Evolutionary conservation across 371 early-diverging fungal species (phyloP).

Genomic region (Syncephalastrum sp.): DNA sequence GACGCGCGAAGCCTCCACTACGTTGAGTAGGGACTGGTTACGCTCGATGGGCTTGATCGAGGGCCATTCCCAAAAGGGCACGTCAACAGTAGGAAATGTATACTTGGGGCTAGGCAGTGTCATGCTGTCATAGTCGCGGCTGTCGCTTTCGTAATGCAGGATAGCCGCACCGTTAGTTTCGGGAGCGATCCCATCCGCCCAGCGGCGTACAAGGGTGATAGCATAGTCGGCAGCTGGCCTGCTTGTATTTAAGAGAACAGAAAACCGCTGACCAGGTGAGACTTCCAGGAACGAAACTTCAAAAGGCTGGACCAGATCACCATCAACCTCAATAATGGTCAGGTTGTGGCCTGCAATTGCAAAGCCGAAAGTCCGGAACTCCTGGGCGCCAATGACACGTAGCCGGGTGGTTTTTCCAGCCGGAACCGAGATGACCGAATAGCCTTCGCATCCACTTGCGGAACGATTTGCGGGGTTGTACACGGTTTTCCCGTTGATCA

Average conservation of each 20-base stretch:
- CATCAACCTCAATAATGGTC: slow-evolving; percentile 51
- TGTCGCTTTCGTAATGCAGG: slow-evolving; percentile 23
- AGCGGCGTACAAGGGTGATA: slow-evolving; percentile 27
- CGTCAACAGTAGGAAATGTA: slow-evolving; percentile 5
- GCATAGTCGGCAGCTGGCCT: slow-evolving; percentile 24
- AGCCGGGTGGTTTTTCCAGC: slow-evolving; percentile 35
- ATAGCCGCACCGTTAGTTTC: slow-evolving; percentile 35
- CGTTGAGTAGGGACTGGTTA: no score
- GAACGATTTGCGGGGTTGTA: slow-evolving; percentile 15
- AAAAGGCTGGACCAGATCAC: slow-evolving; percentile 35
- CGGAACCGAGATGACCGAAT: slow-evolving; percentile 24
- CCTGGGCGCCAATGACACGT: slow-evolving; percentile 40
- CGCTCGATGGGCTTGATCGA: no score
- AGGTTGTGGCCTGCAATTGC: slow-evolving; percentile 38
- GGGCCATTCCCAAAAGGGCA: background rate
- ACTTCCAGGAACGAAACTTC: slow-evolving; percentile 29
- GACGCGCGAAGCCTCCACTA: slow-evolving; percentile 16
- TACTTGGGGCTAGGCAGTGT: slow-evolving; percentile 1
- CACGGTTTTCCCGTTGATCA: slow-evolving; percentile 41
- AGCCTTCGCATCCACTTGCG: slow-evolving; percentile 28
- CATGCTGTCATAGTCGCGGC: background rate
- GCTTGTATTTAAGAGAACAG: slow-evolving; percentile 31
- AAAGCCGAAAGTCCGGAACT: slow-evolving; percentile 42
- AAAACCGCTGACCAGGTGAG: slow-evolving; percentile 46
- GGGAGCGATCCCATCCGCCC: slow-evolving; percentile 29